Percentiles rank a stretch among this genome's conserved stretches.
phyloP scores from a whole-genome alignment of 2,329 filamentous ascomycete genomes.

The Fusarium zealandicum region DNA sequence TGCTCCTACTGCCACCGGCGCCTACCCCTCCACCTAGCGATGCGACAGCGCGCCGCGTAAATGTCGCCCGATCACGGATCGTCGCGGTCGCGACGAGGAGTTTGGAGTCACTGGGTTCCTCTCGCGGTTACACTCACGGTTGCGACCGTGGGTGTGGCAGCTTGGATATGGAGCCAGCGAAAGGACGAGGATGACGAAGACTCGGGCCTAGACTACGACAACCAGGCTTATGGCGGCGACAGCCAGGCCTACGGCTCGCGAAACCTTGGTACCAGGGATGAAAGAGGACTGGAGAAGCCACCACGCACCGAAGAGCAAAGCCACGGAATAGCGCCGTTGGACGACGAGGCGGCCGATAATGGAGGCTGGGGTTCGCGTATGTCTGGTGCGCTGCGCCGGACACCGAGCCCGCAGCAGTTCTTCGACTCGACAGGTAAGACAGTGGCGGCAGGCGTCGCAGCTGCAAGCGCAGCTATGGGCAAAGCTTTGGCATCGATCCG shows the following conservation, averaged over 20 bases:
- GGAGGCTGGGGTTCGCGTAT: conserved; percentile 76
- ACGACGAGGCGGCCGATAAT: conserved; percentile 46
- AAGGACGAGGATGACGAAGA: conserved; percentile 73
- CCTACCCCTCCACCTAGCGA: conserved; percentile 40
- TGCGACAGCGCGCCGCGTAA: conserved; percentile 48
- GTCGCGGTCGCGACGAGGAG: conserved; percentile 67
- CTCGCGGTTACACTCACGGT: conserved; percentile 86
- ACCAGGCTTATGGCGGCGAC: conserved; percentile 61
- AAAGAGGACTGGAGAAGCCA: conserved; percentile 46
- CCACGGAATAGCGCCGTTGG: conserved; percentile 48
- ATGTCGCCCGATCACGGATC: conserved; percentile 69
- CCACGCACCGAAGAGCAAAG: conserved; percentile 52
- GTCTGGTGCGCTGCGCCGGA: conserved; percentile 80
- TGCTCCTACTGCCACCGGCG: conserved; percentile 25
- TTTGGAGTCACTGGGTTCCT: conserved; percentile 87
- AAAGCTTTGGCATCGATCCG: conserved; percentile 83
- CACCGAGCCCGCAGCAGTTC: conserved; percentile 87
- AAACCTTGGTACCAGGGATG: conserved; percentile 43
- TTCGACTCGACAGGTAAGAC: conserved; percentile 83
- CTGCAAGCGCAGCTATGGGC: conserved; percentile 82
- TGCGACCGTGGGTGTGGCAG: conserved; percentile 83
- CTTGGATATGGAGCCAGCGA: conserved; percentile 94
- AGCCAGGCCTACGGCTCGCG: conserved; percentile 57
- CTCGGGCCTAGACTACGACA: conserved; percentile 57
- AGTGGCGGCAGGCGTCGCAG: conserved; percentile 81